These are phyloP conservation scores for Mortierella sp. DNA, from an alignment of 371 early-diverging fungal species.

Conservation along the genomic window DNA sequence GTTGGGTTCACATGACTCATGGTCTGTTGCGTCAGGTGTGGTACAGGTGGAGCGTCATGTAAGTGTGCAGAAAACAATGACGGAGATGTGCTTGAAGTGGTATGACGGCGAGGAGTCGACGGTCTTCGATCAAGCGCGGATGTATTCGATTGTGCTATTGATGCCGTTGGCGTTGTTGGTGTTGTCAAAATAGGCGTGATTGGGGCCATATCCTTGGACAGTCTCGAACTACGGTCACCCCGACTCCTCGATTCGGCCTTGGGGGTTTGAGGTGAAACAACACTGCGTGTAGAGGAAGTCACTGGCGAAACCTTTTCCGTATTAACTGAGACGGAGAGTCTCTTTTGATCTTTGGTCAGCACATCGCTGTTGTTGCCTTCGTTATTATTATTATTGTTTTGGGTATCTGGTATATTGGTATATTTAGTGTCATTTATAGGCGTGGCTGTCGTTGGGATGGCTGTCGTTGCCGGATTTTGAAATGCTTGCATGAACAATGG, in stretches of 20 bases:
- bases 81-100: constrained; percentile 30
- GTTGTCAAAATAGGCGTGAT: constrained; percentile 6
- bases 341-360: background rate
- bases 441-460: background rate
- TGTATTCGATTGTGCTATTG: background rate
- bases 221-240: background rate
- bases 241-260: background rate
- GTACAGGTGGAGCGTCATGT: constrained; percentile 12
- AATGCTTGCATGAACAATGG: constrained; percentile 39
- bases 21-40: constrained; percentile 12
- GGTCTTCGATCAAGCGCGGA: constrained; percentile 23
- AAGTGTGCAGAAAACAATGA: constrained; percentile 7
- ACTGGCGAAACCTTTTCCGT: background rate
- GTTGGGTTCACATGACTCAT: constrained; percentile 42
- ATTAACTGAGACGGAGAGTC: background rate
- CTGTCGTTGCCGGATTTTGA: constrained; percentile 13
- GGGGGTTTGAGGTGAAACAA: background rate
- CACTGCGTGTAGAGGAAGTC: background rate
- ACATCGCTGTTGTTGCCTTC: no score
- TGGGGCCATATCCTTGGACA: background rate
- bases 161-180: constrained; percentile 2
- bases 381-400: background rate
- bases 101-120: constrained; percentile 39
- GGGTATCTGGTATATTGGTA: background rate
- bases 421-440: constrained; percentile 1